These are phyloP conservation scores for Naganishia liquefaciens DNA, from an alignment of 1,284 basidiomycete genomes.

Conservation along the genomic window DNA sequence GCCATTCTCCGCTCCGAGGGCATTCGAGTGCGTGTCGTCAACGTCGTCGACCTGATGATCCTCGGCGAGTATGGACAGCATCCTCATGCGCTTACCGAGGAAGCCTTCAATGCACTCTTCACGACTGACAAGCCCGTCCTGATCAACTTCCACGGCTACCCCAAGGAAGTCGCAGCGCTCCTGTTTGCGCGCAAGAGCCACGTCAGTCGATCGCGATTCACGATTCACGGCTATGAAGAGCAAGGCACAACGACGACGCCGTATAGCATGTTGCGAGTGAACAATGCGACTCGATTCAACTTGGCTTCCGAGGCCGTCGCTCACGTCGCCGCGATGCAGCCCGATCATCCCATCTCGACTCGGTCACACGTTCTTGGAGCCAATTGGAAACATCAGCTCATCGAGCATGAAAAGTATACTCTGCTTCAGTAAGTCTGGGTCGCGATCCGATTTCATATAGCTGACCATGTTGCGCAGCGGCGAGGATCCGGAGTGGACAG, in stretches of 20 bases:
- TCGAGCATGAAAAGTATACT: constrained; percentile 52
- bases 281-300: constrained; percentile 56
- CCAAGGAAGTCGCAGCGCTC: constrained; percentile 49
- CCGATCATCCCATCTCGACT: constrained; percentile 47
- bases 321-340: constrained; percentile 43
- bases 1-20: constrained; percentile 66
- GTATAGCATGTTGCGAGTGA: constrained; percentile 40
- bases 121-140: constrained; percentile 62
- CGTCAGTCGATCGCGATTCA: constrained; percentile 52
- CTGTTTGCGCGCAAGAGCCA: constrained; percentile 51
- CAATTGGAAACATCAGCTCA: constrained; percentile 52
- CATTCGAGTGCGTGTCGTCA: constrained; percentile 74
- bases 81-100: constrained; percentile 70
- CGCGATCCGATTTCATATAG: neutral
- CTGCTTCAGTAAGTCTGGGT: constrained; percentile 40
- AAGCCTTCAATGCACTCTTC: constrained; percentile 69
- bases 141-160: constrained; percentile 64
- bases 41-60: constrained; percentile 72
- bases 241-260: constrained; percentile 58
- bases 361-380: constrained; percentile 50
- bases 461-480: constrained; percentile 35
- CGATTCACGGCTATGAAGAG: constrained; percentile 55
- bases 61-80: constrained; percentile 67
- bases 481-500: constrained; percentile 50
- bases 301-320: constrained; percentile 54